These are phyloP conservation scores for Alopecurus myosuroides DNA, from an alignment of 176 grass and related monocot species.

Conservation along the genomic window DNA sequence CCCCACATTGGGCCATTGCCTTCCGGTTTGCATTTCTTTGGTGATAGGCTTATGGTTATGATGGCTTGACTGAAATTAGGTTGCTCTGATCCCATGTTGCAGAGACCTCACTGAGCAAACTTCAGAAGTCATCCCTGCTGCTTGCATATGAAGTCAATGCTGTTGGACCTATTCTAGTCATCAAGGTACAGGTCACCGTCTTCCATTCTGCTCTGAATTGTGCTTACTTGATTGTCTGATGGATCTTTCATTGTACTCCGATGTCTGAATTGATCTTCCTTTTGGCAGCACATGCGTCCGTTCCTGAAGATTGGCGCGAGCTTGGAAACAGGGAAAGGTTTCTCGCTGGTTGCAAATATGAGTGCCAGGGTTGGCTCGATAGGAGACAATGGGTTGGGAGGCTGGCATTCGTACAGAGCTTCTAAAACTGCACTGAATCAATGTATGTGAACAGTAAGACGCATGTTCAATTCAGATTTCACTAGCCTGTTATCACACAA, in stretches of 20 bases:
- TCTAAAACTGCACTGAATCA: slow-evolving; percentile 89
- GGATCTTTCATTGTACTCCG: background rate
- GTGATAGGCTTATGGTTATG: background rate
- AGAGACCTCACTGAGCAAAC: slow-evolving; percentile 86
- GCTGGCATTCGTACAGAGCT: slow-evolving; percentile 92
- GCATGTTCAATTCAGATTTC: background rate
- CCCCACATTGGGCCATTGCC: background rate
- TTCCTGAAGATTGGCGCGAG: slow-evolving; percentile 57
- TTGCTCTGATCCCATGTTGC: background rate
- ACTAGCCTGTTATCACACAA: background rate
- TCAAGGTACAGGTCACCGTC: slow-evolving; percentile 45
- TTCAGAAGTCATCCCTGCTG: slow-evolving; percentile 74
- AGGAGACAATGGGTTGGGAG: slow-evolving; percentile 74
- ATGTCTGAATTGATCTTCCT: background rate
- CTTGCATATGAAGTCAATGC: slow-evolving; percentile 81
- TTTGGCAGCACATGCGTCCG: slow-evolving; percentile 68
- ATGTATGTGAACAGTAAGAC: slow-evolving; percentile 32
- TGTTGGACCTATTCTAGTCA: slow-evolving; percentile 64
- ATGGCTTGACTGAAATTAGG: background rate
- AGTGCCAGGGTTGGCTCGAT: slow-evolving; percentile 82
- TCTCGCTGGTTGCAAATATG: slow-evolving; percentile 69
- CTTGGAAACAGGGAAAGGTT: slow-evolving; percentile 40
- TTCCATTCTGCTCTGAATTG: background rate
- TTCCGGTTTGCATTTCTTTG: background rate
- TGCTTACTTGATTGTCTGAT: background rate